A percentile compares a stretch with the other conserved stretches of the same genome.
phyloP scores from a whole-genome alignment of 148 eudicot genomes.

The Dianthus caryophyllus region DNA sequence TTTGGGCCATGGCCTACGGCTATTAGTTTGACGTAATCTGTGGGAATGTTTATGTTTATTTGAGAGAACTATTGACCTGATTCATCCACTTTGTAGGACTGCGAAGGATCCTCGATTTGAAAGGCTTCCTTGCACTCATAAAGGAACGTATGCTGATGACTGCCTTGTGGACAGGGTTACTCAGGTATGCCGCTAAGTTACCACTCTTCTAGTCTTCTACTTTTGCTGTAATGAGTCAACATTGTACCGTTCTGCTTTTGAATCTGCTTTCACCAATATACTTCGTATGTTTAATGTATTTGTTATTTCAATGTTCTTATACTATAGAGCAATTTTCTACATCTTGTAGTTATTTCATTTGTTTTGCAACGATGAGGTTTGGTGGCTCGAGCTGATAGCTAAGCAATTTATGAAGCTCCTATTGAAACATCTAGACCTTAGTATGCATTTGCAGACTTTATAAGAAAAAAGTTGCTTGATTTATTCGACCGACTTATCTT shows the following conservation, averaged over 20 bases:
- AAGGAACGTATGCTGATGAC: slow-evolving; percentile 99
- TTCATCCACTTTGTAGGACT: slow-evolving; percentile 46
- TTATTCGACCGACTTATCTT: neutral
- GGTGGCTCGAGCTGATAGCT: neutral
- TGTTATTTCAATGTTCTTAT: neutral
- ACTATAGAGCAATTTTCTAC: neutral
- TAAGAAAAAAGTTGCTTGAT: neutral
- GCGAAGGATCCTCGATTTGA: slow-evolving; percentile 97
- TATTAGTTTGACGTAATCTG: slow-evolving; percentile 3
- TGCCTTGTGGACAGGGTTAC: slow-evolving; percentile 85
- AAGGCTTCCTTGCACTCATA: slow-evolving; percentile 89
- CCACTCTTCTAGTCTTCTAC: neutral
- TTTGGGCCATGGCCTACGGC: neutral
- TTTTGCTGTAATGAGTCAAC: neutral
- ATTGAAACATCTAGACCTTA: neutral
- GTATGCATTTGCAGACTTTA: neutral
- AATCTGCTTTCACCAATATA: neutral
- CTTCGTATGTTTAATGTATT: neutral
- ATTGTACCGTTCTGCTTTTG: neutral
- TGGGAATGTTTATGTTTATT: neutral
- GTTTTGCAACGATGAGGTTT: neutral
- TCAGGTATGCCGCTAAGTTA: slow-evolving; percentile 45
- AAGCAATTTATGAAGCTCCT: neutral
- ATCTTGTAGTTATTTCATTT: neutral
- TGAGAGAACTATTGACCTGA: neutral